Evolutionary conservation across 2,329 filamentous ascomycete genomes (phyloP).

Genomic region (Emmonsiellopsis sp.): DNA sequence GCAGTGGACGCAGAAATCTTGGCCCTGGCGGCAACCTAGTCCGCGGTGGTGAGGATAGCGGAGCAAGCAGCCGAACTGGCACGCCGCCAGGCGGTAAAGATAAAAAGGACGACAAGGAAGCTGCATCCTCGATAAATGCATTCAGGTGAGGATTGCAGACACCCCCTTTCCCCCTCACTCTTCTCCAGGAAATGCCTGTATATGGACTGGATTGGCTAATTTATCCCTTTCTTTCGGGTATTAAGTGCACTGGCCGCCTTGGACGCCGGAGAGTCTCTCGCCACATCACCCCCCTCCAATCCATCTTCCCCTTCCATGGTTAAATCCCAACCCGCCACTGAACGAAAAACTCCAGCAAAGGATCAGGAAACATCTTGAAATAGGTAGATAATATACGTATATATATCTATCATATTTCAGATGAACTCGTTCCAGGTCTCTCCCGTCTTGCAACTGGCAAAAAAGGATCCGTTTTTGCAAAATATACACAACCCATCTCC

Average conservation of each 20-base stretch:
- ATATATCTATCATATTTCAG: no score
- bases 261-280: conserved; percentile 38
- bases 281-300: conserved; percentile 41
- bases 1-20: conserved; percentile 65
- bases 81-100: conserved; percentile 66
- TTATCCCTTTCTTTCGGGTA: background rate
- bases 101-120: conserved; percentile 50
- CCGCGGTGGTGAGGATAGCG: conserved; percentile 74
- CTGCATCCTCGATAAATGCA: conserved; percentile 69
- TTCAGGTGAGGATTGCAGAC: conserved; percentile 64
- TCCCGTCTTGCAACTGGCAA: no score
- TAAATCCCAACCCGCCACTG: conserved; percentile 38
- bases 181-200: conserved; percentile 16
- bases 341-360: conserved; percentile 21
- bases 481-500: background rate
- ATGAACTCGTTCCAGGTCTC: no score
- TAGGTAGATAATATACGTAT: no score
- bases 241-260: conserved; percentile 39
- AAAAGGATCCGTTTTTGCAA: background rate
- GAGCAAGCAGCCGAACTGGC: conserved; percentile 76
- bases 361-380: conserved; percentile 4
- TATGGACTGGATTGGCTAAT: conserved; percentile 9
- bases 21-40: conserved; percentile 65
- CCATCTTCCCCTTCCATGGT: conserved; percentile 38
- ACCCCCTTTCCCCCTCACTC: background rate